Conservation (phyloP, 495 filamentous ascomycete species). For the Tuber borchii region DNA sequence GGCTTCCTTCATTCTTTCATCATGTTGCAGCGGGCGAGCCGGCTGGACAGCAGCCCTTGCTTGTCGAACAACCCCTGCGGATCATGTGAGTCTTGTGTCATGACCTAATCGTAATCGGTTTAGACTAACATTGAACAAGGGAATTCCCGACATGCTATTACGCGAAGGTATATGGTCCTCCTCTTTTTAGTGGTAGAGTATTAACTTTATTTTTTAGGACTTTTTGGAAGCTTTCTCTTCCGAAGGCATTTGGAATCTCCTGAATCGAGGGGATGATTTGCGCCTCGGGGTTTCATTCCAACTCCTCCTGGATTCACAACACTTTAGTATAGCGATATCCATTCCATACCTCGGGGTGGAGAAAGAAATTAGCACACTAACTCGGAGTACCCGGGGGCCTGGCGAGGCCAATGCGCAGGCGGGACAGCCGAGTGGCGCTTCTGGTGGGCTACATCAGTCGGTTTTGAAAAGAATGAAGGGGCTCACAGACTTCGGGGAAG, state of each 20-base stretch:
- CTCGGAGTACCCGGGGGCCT: background rate
- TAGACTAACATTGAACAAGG: background rate
- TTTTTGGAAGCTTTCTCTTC: conserved; percentile 3
- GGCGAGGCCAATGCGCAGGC: too few relatives aligned
- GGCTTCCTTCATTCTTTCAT: background rate
- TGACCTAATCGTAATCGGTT: background rate
- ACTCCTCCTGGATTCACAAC: background rate
- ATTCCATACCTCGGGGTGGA: background rate
- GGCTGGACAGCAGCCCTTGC: too few relatives aligned
- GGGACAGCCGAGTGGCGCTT: too few relatives aligned
- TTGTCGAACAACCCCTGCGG: background rate
- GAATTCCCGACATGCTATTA: conserved; percentile 17
- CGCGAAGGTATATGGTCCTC: background rate
- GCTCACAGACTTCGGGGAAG: background rate
- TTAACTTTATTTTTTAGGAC: background rate
- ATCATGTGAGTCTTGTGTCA: conserved; percentile 10
- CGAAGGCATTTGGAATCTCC: background rate
- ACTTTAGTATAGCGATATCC: background rate
- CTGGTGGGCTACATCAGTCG: too few relatives aligned
- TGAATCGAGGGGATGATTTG: background rate
- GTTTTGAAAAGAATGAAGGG: background rate
- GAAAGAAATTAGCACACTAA: background rate
- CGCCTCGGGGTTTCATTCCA: background rate
- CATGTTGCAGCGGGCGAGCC: background rate
- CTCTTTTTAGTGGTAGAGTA: background rate